Conservation (phyloP, 495 filamentous ascomycete genomes). For the Penicillium chermesinum region DNA sequence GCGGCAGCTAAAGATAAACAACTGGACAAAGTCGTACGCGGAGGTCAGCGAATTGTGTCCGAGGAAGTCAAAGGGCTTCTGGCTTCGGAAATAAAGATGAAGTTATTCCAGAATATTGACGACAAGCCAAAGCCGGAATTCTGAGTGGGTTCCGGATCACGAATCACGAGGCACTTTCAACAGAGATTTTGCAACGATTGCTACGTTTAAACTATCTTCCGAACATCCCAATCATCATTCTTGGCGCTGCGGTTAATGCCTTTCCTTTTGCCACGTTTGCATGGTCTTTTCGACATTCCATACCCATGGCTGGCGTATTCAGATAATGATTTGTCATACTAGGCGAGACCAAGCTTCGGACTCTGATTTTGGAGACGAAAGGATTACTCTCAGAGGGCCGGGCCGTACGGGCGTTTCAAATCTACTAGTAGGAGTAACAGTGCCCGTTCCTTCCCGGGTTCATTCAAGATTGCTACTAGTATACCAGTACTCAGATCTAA, state of each 20-base stretch:
- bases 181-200: constrained; percentile 17
- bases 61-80: constrained; percentile 84
- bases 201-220: constrained; percentile 9
- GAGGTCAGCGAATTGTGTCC: constrained; percentile 73
- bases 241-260: constrained; percentile 13
- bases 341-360: too few relatives aligned
- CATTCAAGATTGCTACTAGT: too few relatives aligned
- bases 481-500: too few relatives aligned
- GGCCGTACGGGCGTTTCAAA: too few relatives aligned
- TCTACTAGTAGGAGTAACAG: too few relatives aligned
- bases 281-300: background rate
- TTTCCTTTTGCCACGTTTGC: background rate
- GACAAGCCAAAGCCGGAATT: constrained; percentile 16
- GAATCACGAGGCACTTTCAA: background rate
- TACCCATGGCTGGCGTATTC: too few relatives aligned
- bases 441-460: too few relatives aligned
- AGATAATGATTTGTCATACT: too few relatives aligned
- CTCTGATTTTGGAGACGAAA: too few relatives aligned
- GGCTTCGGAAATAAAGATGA: constrained; percentile 77
- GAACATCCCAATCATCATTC: background rate
- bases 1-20: constrained; percentile 52
- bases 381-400: too few relatives aligned
- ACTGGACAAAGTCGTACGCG: constrained; percentile 73
- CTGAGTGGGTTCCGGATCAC: constrained; percentile 2
- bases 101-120: constrained; percentile 69